Evolutionary conservation across 306 rosid species (phyloP), one percentile per base, ranked within the genome.

Genomic region (Casuarina equisetifolia): DNA sequence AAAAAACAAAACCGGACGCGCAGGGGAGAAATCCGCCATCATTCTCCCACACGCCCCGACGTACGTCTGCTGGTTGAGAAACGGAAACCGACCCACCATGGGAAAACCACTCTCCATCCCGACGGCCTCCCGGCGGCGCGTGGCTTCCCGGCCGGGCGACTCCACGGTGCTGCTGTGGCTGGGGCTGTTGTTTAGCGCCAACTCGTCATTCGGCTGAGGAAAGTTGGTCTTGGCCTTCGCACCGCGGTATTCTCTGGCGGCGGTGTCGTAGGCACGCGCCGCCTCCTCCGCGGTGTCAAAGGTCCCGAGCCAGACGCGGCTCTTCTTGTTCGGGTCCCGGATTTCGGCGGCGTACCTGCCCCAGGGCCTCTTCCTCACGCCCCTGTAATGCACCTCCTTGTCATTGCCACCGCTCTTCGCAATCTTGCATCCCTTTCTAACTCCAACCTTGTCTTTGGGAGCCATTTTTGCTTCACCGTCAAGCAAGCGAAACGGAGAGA

Each of bases 301-400:
- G 43, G 91, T 85, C 0, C 91, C 91, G 2, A 87, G 78, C 91
- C 91, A 87, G 53, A 87, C 91, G 2, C 91, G 88, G 72, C 82
- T 85, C 42, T 87, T 87, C 87, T 87, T 87, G 51, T 75, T 79
- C 6, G 91, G 91, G 61, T 87, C 91, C 6, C 91, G 70, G 15
- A 87, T 87, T 74, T 87, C 91, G 35, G 91, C 91, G 45, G 91
- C 88, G 70, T 87, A 87, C 20, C 91, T 88, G 3, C 91, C 91
- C 91, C 91, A 87, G 0, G 91, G 91, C 3, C 91, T 44, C 85
- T 87, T 87, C 3, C 91, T 72, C 0, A 87, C 91, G 3, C 91
- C 91, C 12, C 91, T 72, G 67, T 13, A 87, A 71, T 87, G 91
- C 45, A 82, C 49, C 69, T 87, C 91, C 11, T 59, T 76, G 13